phyloP scores from a whole-genome alignment of 768 basidiomycete species.

The Psilocybe tampanensis region DNA sequence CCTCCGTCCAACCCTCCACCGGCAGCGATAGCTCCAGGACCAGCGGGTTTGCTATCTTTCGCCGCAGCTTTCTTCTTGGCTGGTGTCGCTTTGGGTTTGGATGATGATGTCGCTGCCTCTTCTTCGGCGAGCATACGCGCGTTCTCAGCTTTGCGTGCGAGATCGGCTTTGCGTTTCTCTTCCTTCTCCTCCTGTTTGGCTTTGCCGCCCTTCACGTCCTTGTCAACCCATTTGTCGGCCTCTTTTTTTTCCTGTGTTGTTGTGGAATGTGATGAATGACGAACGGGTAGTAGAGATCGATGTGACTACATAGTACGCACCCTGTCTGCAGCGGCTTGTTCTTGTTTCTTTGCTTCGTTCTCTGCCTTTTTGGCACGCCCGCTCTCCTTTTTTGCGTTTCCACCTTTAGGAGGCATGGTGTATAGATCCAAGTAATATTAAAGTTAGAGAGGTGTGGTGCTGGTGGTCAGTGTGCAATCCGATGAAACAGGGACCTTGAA shows the following conservation, averaged over 20 bases:
- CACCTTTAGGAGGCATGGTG: conserved; percentile 83
- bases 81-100: conserved; percentile 67
- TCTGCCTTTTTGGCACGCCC: conserved; percentile 92
- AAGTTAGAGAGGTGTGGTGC: neutral
- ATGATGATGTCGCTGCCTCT: conserved; percentile 61
- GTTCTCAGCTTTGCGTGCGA: conserved; percentile 85
- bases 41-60: conserved; percentile 58
- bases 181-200: conserved; percentile 70
- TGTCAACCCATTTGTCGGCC: conserved; percentile 66
- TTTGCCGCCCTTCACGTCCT: conserved; percentile 63
- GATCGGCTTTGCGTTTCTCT: conserved; percentile 77
- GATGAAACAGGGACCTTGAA: neutral
- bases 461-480: neutral
- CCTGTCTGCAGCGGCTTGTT: conserved; percentile 59
- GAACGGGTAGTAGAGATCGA: neutral
- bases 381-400: conserved; percentile 90
- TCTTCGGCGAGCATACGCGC: conserved; percentile 88
- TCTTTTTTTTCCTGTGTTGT: conserved; percentile 67
- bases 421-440: neutral
- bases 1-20: conserved; percentile 49
- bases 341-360: conserved; percentile 83
- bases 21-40: conserved; percentile 84
- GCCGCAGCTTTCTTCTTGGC: conserved; percentile 58
- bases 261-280: neutral
- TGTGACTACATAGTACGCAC: conserved; percentile 37